Conservation (phyloP, 2,329 filamentous ascomycete species). For the Stachybotrys elegans region DNA sequence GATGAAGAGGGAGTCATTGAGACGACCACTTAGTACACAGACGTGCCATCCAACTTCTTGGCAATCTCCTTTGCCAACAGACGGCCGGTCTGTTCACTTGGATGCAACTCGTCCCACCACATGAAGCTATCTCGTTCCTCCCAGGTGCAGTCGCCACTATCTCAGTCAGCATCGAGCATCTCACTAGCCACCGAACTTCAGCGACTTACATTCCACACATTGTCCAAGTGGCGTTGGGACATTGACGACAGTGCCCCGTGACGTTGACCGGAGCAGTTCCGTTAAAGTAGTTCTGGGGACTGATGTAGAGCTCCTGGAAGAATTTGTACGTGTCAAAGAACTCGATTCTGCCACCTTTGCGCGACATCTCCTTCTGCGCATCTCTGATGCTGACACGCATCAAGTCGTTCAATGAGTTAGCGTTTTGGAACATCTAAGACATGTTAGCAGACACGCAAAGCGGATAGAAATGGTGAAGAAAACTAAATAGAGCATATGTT, state of each 20-base stretch:
- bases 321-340: background rate
- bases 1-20: no score
- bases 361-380: background rate
- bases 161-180: background rate
- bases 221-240: background rate
- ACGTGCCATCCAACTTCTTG: background rate
- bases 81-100: background rate
- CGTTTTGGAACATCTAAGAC: background rate
- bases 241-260: background rate
- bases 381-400: background rate
- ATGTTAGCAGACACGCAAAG: background rate
- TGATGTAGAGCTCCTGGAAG: background rate
- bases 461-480: no score
- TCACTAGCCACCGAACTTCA: background rate
- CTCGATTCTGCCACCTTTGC: background rate
- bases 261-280: background rate
- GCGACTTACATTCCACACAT: background rate
- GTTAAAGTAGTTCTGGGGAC: background rate
- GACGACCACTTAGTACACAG: no score
- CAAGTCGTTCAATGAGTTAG: background rate
- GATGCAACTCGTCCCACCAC: constrained; percentile 1
- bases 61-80: background rate
- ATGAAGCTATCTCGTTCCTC: background rate
- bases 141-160: background rate
- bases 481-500: no score